Conservation (phyloP, 768 basidiomycete species). For the Rhodotorula paludigena region DNA sequence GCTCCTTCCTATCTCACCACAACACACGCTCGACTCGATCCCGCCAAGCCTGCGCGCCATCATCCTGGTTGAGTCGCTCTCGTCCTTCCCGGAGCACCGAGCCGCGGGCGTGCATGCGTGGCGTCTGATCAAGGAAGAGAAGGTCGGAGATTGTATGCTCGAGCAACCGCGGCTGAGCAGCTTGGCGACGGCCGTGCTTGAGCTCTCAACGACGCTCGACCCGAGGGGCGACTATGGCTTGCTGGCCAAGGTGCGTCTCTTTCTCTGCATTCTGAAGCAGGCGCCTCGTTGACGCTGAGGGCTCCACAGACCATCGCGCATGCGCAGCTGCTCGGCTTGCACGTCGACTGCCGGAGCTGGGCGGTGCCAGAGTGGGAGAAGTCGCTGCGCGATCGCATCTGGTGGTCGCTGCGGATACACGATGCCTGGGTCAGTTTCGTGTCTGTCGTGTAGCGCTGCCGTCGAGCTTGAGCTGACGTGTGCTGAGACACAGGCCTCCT, state of each 20-base stretch:
- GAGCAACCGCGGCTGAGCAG: conserved; percentile 5
- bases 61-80: conserved; percentile 14
- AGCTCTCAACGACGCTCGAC: conserved; percentile 22
- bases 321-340: conserved; percentile 32
- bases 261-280: background rate
- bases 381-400: conserved; percentile 15
- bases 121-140: conserved; percentile 6
- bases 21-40: background rate
- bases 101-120: background rate
- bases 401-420: conserved; percentile 29
- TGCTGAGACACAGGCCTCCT: conserved; percentile 19
- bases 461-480: background rate
- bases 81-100: background rate
- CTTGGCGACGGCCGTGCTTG: conserved; percentile 24
- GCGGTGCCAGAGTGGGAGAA: conserved; percentile 24
- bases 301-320: conserved; percentile 29
- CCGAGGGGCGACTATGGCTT: conserved; percentile 24
- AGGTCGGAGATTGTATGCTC: conserved; percentile 10
- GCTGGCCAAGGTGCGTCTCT: conserved; percentile 28
- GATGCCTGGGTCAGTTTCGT: conserved; percentile 40
- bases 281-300: background rate
- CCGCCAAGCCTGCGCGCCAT: conserved; percentile 9
- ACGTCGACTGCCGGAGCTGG: conserved; percentile 21
- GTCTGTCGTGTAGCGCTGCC: too few relatives aligned
- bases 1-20: background rate